Percentiles rank a stretch among this genome's conserved stretches.
Conservation (phyloP, 768 basidiomycete genomes). For the Mycena albidolilacea region DNA sequence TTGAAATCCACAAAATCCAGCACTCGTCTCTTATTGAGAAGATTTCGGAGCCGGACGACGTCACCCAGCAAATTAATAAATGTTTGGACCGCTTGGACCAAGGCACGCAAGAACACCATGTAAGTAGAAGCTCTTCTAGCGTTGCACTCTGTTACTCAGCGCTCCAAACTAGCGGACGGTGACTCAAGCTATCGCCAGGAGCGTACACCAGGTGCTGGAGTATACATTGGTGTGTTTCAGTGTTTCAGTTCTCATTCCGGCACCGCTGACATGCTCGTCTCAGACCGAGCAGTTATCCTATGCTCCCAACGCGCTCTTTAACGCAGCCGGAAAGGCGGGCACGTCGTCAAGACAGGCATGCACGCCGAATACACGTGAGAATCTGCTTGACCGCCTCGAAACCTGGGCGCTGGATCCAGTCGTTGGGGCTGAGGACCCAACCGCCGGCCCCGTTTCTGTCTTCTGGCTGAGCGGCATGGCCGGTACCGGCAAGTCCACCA, state of each 20-base stretch:
- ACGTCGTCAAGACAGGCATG: conserved; percentile 4
- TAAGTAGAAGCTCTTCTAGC: conserved; percentile 8
- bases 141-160: conserved; percentile 9
- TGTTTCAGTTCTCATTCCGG: not conserved
- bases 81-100: conserved; percentile 7
- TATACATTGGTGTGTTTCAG: not conserved
- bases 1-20: conserved; percentile 12
- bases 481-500: conserved; percentile 36
- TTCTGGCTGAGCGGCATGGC: conserved; percentile 42
- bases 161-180: not conserved
- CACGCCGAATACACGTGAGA: conserved; percentile 6
- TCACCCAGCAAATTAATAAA: not conserved
- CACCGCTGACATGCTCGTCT: not conserved
- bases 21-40: not conserved
- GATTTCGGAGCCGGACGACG: not conserved
- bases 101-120: conserved; percentile 16
- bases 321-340: conserved; percentile 1
- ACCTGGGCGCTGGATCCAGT: conserved; percentile 33
- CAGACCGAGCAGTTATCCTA: conserved; percentile 1
- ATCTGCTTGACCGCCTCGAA: conserved; percentile 32
- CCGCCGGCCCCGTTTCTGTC: conserved; percentile 5
- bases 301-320: conserved; percentile 13
- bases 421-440: not conserved
- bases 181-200: conserved; percentile 1
- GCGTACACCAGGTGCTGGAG: conserved; percentile 3